Percentiles rank a stretch among this genome's conserved stretches.
Conservation (phyloP, 805 yeast genomes). For the Wickerhamomyces bisporus region DNA sequence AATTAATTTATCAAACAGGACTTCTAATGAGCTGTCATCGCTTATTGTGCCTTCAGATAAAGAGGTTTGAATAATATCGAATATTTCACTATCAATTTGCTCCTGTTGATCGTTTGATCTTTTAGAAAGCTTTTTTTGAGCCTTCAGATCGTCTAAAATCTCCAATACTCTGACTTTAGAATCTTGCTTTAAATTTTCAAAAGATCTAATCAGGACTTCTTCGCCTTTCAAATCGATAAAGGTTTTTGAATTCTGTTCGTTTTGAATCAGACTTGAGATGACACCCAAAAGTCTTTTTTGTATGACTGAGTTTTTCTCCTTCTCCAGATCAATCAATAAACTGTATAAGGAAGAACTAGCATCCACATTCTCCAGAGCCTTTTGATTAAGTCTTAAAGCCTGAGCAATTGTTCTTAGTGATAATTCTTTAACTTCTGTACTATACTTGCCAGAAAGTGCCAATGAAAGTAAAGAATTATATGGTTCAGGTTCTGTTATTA, state of each 20-base stretch:
- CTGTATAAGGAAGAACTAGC: slow-evolving; percentile 6
- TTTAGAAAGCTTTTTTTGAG: slow-evolving; percentile 2
- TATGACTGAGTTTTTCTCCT: slow-evolving; percentile 27
- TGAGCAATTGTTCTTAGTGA: slow-evolving; percentile 59
- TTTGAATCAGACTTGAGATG: slow-evolving; percentile 39
- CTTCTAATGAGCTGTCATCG: slow-evolving; percentile 37
- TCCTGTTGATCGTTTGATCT: slow-evolving; percentile 11
- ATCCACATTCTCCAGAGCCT: slow-evolving; percentile 41
- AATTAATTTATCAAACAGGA: slow-evolving; percentile 35
- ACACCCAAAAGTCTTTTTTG: slow-evolving; percentile 49
- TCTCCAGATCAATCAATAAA: slow-evolving; percentile 6
- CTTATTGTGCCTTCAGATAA: slow-evolving; percentile 22
- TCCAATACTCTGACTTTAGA: slow-evolving; percentile 36
- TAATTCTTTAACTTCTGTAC: slow-evolving; percentile 37
- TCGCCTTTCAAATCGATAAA: slow-evolving; percentile 20
- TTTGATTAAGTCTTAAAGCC: slow-evolving; percentile 68
- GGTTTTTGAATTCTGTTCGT: slow-evolving; percentile 27
- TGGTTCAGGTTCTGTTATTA: slow-evolving; percentile 32
- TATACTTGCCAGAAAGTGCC: slow-evolving; percentile 13
- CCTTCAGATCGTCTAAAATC: slow-evolving; percentile 41
- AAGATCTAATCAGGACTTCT: slow-evolving; percentile 21
- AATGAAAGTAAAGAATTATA: slow-evolving; percentile 29
- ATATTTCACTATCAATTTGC: slow-evolving; percentile 7
- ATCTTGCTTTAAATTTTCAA: slow-evolving; percentile 16
- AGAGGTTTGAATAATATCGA: slow-evolving; percentile 14